Base-by-base conservation (phyloP, 2,329 filamentous ascomycete genomes). In the Trichoderma semiorbis region DNA sequence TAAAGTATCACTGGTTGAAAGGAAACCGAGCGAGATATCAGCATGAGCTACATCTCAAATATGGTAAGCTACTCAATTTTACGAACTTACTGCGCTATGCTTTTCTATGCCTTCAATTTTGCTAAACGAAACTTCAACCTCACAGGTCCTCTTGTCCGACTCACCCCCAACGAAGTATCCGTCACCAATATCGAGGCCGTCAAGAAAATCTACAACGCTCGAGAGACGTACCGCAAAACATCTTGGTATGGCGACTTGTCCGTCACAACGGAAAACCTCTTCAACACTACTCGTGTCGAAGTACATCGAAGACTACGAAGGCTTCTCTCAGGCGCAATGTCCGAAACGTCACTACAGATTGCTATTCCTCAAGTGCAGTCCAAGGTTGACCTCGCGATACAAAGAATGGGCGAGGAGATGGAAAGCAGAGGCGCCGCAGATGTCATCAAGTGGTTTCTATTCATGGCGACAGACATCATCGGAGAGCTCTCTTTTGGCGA, bases 391-490 rank as follows among this genome's bases (percentile, higher is more conserved):
- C 73, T 85, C 11, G 78, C 85, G 0, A 79, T 88, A 1, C 36
- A 80, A 3, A 79, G 78, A 61, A 88, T 89, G 26, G 76, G 72
- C 0, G 77, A 82, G n/a, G 86, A 89, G 62, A 81, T 83, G 72
- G 70, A 78, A 21, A 64, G 70, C 0, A 76, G 76, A 0, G 81
- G 83, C 0, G 78, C 72, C 0, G 80, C 78, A 0, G 86, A 90
- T 72, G 77, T 89, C 0, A 81, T 83, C 71, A 87, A 87, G 70
- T 89, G 87, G 87, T 86, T 82, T 79, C 76, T 84, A 7, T 87
- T 87, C 67, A 83, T 88, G 81, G 78, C 86, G 0, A 87, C 86
- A 0, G 88, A 90, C 74, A 78, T 87, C 1, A 86, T 89, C 64
- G 85, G 83, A 0, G 82, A 88, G 65, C 76, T 90, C 7, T 83